Conservation (phyloP, 2,329 filamentous ascomycete genomes). For the Hymenoscyphus repandus region DNA sequence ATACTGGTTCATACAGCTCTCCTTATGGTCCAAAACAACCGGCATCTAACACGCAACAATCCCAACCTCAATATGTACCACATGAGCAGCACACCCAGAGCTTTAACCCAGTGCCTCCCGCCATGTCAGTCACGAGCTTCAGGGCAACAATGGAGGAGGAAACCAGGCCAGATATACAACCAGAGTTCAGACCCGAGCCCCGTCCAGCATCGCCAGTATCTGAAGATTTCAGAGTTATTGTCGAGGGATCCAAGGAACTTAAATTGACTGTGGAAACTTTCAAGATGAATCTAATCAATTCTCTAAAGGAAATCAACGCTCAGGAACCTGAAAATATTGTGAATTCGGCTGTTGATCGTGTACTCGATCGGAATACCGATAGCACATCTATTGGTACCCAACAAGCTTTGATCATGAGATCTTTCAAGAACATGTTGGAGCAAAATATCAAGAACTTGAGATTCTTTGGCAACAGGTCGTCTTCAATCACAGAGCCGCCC, state of each 20-base stretch:
- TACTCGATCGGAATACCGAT: conserved; percentile 23
- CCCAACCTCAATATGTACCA: conserved; percentile 6
- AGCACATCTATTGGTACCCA: conserved; percentile 19
- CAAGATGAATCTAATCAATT: conserved; percentile 16
- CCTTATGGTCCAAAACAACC: conserved; percentile 30
- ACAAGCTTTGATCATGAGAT: conserved; percentile 25
- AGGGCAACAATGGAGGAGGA: too few relatives aligned
- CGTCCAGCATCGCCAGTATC: neutral
- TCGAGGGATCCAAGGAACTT: conserved; percentile 1
- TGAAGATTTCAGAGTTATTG: neutral
- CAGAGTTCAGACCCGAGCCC: too few relatives aligned
- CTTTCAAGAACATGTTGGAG: conserved; percentile 22
- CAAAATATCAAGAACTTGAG: conserved; percentile 18
- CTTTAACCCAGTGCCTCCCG: neutral
- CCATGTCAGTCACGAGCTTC: too few relatives aligned
- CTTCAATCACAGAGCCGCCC: neutral
- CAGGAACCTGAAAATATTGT: conserved; percentile 26
- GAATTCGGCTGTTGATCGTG: conserved; percentile 28
- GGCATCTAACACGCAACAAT: neutral
- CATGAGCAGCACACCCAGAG: neutral
- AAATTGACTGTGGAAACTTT: conserved; percentile 22
- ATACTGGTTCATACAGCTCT: conserved; percentile 28
- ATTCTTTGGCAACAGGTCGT: conserved; percentile 5
- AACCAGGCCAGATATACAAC: too few relatives aligned
- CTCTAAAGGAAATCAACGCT: conserved; percentile 8